A percentile compares a stretch with the other conserved stretches of the same genome.
These are phyloP conservation scores for Stromatinia cepivora DNA, from an alignment of 2,329 filamentous ascomycete genomes.

Conservation along the genomic window DNA sequence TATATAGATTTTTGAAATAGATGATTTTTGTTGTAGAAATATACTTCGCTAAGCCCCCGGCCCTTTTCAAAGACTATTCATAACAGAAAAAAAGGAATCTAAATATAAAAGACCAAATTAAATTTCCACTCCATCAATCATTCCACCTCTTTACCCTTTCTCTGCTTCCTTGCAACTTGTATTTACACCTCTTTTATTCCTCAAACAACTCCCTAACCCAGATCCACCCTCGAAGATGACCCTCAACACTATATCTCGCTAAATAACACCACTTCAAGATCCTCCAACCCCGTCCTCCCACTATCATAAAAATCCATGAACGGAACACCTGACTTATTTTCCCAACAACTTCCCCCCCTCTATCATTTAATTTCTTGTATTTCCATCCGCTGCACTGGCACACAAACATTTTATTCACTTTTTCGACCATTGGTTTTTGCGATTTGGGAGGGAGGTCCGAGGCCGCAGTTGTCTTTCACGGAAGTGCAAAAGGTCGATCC, in stretches of 20 bases:
- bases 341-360: not conserved
- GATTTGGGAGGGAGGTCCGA: slow-evolving; percentile 82
- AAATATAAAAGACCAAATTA: not conserved
- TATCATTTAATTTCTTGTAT: not conserved
- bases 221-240: not conserved
- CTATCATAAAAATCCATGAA: not conserved
- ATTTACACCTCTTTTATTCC: not conserved
- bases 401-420: slow-evolving; percentile 50
- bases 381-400: not conserved
- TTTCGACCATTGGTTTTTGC: slow-evolving; percentile 78
- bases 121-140: not conserved
- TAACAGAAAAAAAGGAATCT: not conserved
- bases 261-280: not conserved
- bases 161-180: not conserved
- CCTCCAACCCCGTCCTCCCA: not conserved
- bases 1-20: too few species aligned
- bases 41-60: too few species aligned
- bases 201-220: not conserved
- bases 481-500: slow-evolving; percentile 76
- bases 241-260: not conserved
- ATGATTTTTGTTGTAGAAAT: too few species aligned
- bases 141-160: too few species aligned
- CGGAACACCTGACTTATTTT: not conserved
- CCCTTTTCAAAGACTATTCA: too few species aligned
- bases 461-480: slow-evolving; percentile 72